Evolutionary conservation across 1,284 basidiomycete species (phyloP), one percentile per base, ranked within the genome.

Genomic region (Fistulina hepatica): DNA sequence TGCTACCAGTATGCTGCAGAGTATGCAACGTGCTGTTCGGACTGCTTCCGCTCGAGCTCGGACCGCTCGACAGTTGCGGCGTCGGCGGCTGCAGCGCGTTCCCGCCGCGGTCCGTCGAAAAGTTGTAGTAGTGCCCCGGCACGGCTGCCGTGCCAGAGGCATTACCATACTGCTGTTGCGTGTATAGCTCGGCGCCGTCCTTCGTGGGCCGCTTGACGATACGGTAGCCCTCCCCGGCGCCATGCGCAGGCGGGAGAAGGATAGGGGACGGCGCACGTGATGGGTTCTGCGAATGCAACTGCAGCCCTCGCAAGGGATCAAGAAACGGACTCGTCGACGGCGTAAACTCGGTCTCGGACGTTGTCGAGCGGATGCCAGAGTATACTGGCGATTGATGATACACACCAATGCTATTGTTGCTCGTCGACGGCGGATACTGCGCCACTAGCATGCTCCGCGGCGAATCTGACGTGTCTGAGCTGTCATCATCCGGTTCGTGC

Each of bases 301-400:
- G 76, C 41, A 85, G 66, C 16, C 73, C 79, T 40, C 81, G 73
- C 54, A 94, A 65, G 4, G 86, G 81, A 0, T 81, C 84, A 13
- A 92, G 69, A 59, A 91, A 90, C 1, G 90, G 89, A 45, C 77
- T 82, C 0, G 83, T 82, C n/a, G 72, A 75, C 2, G 77, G 77
- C 11, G 28, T 31, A 19, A 16, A 31, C 2, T 19, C 28, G 10
- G 19, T 44, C 58, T 51, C 54, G 52, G 41, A 60, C 58, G 20
- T 49, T 47, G 31, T 60, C 59, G 42, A 65, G 61, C 43, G 59
- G 50, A 40, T 69, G 68, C 67, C 63, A 10, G 64, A 59, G n/a
- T n/a, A n/a, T n/a, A n/a, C n/a, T n/a, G n/a, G n/a, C n/a, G n/a
- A n/a, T n/a, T n/a, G n/a, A n/a, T n/a, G n/a, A n/a, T n/a, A 10